Percentiles rank a stretch among this genome's conserved stretches.
Evolutionary conservation across 1,284 basidiomycete genomes (phyloP).

Genomic region (Boletellus deceptivus): DNA sequence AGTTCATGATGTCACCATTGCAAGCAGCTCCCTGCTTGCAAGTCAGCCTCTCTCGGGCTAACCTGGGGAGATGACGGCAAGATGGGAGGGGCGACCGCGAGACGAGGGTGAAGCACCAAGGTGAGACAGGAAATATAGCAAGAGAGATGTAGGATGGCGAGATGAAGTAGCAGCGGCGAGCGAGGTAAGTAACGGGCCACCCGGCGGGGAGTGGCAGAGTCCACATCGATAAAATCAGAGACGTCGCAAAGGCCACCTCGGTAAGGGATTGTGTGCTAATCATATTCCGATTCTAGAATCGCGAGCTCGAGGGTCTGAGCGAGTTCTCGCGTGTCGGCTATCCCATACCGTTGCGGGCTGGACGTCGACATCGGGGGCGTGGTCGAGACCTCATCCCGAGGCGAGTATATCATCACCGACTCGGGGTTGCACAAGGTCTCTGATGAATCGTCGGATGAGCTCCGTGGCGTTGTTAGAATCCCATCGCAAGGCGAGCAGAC

Average conservation of each 20-base stretch:
- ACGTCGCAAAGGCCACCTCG: neutral
- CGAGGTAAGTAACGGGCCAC: too few relatives aligned
- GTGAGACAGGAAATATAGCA: too few relatives aligned
- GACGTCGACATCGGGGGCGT: neutral
- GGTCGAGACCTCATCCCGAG: neutral
- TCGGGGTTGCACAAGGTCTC: neutral
- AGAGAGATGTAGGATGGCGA: too few relatives aligned
- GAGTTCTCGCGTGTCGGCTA: conserved; percentile 7
- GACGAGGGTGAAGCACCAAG: too few relatives aligned
- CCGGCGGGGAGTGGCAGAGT: neutral
- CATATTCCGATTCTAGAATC: neutral
- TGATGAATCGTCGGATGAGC: neutral
- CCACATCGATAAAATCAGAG: neutral
- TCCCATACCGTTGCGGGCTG: conserved; percentile 12
- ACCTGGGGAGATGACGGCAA: too few relatives aligned
- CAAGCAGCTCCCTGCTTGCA: too few relatives aligned
- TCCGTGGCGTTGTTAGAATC: neutral
- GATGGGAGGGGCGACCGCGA: too few relatives aligned
- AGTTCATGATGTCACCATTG: too few relatives aligned
- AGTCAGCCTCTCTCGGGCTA: too few relatives aligned
- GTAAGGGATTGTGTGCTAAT: neutral
- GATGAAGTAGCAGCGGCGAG: too few relatives aligned
- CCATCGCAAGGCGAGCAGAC: conserved; percentile 1
- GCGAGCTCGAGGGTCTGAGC: neutral
- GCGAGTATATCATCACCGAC: neutral